These are phyloP conservation scores for Penicillium lagena DNA, from an alignment of 495 filamentous ascomycete species.

Conservation along the genomic window DNA sequence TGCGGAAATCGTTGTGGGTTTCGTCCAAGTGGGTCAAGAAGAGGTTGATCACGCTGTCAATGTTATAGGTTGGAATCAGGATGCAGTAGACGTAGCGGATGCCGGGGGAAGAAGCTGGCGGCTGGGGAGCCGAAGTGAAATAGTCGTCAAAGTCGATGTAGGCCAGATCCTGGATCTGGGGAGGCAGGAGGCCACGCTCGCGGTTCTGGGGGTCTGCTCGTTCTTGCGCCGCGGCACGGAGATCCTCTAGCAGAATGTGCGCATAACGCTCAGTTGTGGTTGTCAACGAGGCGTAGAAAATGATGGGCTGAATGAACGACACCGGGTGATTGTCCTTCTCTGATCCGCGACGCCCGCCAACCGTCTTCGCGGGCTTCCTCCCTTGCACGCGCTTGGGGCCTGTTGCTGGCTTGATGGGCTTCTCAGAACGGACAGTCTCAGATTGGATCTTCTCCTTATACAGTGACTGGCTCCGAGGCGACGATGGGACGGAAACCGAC, in stretches of 20 bases:
- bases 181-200: slow-evolving; percentile 41
- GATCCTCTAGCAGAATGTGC: slow-evolving; percentile 44
- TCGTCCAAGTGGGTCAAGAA: slow-evolving; percentile 81
- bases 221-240: slow-evolving; percentile 32
- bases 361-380: slow-evolving; percentile 26
- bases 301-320: slow-evolving; percentile 58
- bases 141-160: slow-evolving; percentile 88
- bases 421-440: slow-evolving; percentile 1
- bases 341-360: slow-evolving; percentile 12
- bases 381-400: slow-evolving; percentile 37
- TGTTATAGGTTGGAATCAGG: slow-evolving; percentile 83
- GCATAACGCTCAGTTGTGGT: slow-evolving; percentile 69
- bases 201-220: slow-evolving; percentile 21
- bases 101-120: slow-evolving; percentile 42
- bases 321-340: slow-evolving; percentile 11
- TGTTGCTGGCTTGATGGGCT: slow-evolving; percentile 1
- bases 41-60: slow-evolving; percentile 76
- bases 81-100: slow-evolving; percentile 73
- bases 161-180: slow-evolving; percentile 71
- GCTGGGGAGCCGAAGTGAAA: slow-evolving; percentile 57
- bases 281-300: slow-evolving; percentile 86
- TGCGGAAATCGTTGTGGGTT: slow-evolving; percentile 92
- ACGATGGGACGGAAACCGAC: slow-evolving; percentile 27
- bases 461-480: slow-evolving; percentile 25
- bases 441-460: slow-evolving; percentile 15